Evolutionary conservation across 2,329 filamentous ascomycete species (phyloP).

Genomic region (Xenosphaeropsis pyriputrescens): DNA sequence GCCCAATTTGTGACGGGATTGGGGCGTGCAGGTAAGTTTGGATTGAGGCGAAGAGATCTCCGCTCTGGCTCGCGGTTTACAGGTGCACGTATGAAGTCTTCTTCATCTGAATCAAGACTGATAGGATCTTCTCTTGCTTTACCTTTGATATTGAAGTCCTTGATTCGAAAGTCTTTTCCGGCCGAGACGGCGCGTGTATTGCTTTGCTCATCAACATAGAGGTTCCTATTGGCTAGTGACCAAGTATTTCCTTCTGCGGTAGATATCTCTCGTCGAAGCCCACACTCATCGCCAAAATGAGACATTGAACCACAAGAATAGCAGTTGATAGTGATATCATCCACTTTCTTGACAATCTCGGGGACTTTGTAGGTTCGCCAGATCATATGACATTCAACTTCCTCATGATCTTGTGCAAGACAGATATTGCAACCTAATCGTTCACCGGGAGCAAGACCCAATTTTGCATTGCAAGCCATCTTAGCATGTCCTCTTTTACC

Average conservation of each 20-base stretch:
- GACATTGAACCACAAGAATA: slow-evolving; percentile 36
- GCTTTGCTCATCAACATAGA: slow-evolving; percentile 32
- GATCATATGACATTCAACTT: slow-evolving; percentile 41
- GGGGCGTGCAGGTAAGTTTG: slow-evolving; percentile 3
- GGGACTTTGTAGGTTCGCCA: slow-evolving; percentile 40
- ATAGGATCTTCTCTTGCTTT: slow-evolving; percentile 14
- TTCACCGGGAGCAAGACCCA: slow-evolving; percentile 34
- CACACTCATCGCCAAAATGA: slow-evolving; percentile 45
- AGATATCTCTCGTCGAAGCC: slow-evolving; percentile 7
- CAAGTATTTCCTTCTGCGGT: slow-evolving; percentile 29
- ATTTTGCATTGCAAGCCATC: slow-evolving; percentile 37
- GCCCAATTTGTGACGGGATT: slow-evolving; percentile 6
- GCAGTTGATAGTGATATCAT: slow-evolving; percentile 34
- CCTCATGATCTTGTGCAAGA: slow-evolving; percentile 36
- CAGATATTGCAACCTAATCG: slow-evolving; percentile 47
- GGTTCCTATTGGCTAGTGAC: slow-evolving; percentile 31
- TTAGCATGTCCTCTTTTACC: slow-evolving; percentile 43
- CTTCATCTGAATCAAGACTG: slow-evolving; percentile 11
- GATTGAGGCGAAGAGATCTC: slow-evolving; percentile 6
- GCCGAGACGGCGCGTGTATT: slow-evolving; percentile 11
- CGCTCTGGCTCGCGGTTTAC: slow-evolving; percentile 2
- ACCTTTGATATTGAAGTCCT: slow-evolving; percentile 16
- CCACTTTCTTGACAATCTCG: slow-evolving; percentile 29
- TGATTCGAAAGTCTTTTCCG: slow-evolving; percentile 13
- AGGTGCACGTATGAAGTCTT: slow-evolving; percentile 14